Base-by-base conservation (phyloP, 2,329 filamentous ascomycete species). In the Blumeriella jaapii region DNA sequence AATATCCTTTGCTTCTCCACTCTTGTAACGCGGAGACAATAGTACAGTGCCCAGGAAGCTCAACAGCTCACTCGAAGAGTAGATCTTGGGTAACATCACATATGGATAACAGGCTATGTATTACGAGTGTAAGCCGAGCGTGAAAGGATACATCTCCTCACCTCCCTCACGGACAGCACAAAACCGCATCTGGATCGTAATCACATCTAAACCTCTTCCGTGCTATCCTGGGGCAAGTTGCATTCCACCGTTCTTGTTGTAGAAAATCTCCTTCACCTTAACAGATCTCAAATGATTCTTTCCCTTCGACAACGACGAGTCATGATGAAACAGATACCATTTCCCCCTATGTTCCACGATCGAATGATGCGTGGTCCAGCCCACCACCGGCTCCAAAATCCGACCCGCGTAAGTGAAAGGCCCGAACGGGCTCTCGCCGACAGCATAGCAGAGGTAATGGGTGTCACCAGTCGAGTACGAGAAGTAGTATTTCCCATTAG, bases 291-390 rank as follows among this genome's bases (percentile, higher is more conserved):
- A 53, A 55, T 87, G 81, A 51, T 78, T 73, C 34, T 81, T 71
- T 0, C 79, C 79, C 11, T 67, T 64, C 35, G 75, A 81, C 37
- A 41, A 22, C 24, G 84, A 55, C 53, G 74, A 74, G 59, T 86
- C 82, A 53, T 86, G 82, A 55, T 85, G 75, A 55, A 86, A 86
- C 38, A 87, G 55, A 58, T 73, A 86, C 72, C 80, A 85, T 45
- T 67, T 70, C 3, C 69, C 77, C 57, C 72, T 55, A 52, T 81
- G 83, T 62, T 85, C 78, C 7, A 78, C 78, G 46, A 87, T 78
- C 3, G 75, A 82, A 56, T 86, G 82, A 59, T 86, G 82, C 36
- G 82, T 87, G 27, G 82, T 86, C 82, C 82, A 87, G 1, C 82
- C 81, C 16, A 81, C 57, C 4, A 87, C 82, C 0, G 81, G 82